phyloP scores from a whole-genome alignment of 768 basidiomycete genomes.

The Butyriboletus loyo region DNA sequence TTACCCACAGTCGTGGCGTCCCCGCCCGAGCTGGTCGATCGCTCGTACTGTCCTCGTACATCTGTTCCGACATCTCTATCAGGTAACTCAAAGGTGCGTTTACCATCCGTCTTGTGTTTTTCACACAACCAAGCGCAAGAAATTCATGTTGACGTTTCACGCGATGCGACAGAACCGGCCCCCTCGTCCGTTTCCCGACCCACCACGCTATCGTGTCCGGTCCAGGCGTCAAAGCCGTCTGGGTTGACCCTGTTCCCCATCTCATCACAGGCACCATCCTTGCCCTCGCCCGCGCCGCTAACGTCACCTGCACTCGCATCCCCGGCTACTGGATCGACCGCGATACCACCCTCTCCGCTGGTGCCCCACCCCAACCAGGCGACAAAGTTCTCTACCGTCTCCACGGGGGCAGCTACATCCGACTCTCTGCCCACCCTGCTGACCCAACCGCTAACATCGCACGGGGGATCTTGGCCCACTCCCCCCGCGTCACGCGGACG shows the following conservation, averaged over 20 bases:
- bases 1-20: constrained; percentile 21
- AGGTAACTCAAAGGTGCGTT: constrained; percentile 21
- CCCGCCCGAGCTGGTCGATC: constrained; percentile 23
- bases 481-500: constrained; percentile 22
- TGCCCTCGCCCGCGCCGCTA: constrained; percentile 25
- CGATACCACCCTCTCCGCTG: constrained; percentile 12
- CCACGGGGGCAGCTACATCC: constrained; percentile 32
- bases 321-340: constrained; percentile 38
- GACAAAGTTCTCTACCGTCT: constrained; percentile 35
- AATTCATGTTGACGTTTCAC: neutral
- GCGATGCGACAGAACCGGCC: constrained; percentile 13
- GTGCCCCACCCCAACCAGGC: constrained; percentile 20
- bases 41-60: constrained; percentile 20
- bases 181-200: constrained; percentile 16
- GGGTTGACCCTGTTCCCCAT: constrained; percentile 34
- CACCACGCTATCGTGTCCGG: constrained; percentile 20
- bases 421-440: constrained; percentile 27
- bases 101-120: neutral
- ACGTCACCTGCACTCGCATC: constrained; percentile 27
- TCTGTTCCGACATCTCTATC: constrained; percentile 17
- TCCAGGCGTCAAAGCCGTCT: constrained; percentile 29
- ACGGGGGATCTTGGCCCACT: constrained; percentile 14
- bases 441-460: constrained; percentile 26
- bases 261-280: constrained; percentile 32
- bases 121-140: neutral